phyloP scores from a whole-genome alignment of 352 stramenopile species.

The Globisporangium rhizosaccharum region DNA sequence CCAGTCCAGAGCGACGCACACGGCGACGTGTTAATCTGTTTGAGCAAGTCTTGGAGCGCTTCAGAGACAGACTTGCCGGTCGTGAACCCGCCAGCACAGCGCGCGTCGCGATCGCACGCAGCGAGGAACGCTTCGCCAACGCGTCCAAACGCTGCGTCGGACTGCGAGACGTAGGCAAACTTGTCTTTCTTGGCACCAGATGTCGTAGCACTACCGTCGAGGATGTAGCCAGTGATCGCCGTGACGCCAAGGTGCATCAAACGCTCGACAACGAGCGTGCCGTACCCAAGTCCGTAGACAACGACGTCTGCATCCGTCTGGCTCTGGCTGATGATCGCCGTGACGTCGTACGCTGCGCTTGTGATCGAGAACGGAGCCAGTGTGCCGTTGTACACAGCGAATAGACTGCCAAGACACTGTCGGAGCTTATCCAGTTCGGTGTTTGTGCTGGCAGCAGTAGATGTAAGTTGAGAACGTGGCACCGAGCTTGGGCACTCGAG shows the following conservation, averaged over 20 bases:
- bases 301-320: slow-evolving; percentile 32
- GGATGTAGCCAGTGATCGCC: slow-evolving; percentile 48
- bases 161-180: slow-evolving; percentile 16
- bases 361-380: slow-evolving; percentile 56
- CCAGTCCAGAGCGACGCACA: slow-evolving; percentile 1
- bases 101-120: slow-evolving; percentile 32
- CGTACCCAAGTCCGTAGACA: slow-evolving; percentile 64
- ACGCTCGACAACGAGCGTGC: slow-evolving; percentile 49
- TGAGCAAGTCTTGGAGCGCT: slow-evolving; percentile 30
- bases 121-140: slow-evolving; percentile 34
- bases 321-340: slow-evolving; percentile 39
- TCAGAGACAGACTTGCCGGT: slow-evolving; percentile 18
- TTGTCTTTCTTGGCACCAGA: slow-evolving; percentile 11
- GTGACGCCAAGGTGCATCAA: slow-evolving; percentile 41
- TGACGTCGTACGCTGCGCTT: slow-evolving; percentile 53
- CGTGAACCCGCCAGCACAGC: slow-evolving; percentile 29
- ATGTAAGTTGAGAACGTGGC: too few relatives aligned
- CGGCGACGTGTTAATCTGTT: slow-evolving; percentile 13
- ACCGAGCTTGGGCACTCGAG: not conserved
- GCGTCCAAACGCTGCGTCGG: slow-evolving; percentile 31
- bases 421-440: not conserved
- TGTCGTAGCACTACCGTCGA: slow-evolving; percentile 41
- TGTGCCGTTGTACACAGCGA: not conserved
- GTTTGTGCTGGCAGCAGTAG: not conserved
- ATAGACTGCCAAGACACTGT: not conserved